Evolutionary conservation across 2,329 filamentous ascomycete species (phyloP), one percentile per base, ranked within the genome.

Genomic region (Blastomyces silverae): DNA sequence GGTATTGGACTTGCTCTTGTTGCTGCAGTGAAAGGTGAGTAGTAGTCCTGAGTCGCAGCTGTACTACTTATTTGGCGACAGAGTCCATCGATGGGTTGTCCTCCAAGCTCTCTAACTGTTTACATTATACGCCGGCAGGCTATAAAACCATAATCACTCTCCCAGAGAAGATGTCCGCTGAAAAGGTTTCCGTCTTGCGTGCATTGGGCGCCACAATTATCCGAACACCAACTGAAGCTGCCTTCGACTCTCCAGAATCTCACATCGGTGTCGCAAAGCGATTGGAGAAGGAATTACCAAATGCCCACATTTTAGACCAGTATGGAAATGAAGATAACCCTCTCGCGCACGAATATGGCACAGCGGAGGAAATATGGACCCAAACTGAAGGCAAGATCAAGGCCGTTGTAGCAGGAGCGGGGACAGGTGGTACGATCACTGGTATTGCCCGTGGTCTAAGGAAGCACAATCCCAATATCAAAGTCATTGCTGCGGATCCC

Each of bases 101-200:
- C 34, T 7, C n/a, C n/a, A n/a, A 37, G 34, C 34, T 22, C 10
- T 48, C 13, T 46, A 50, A 46, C 22, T 20, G 20, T 17, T 31
- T 48, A 48, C 4, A 34, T 48, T 3, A 31, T 53, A 8, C 6
- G 28, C 11, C 13, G 3, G 17, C 37, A 79, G 78, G 92, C 70
- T 99, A 97, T 84, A 93, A 93, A 79, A 95, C 92, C 52, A 97
- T 99, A 79, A 99, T 99, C 77, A 99, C 94, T 13, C 86, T 99
- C 57, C 94, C 94, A 62, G 94, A 99, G 81, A 99, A 99, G 83
- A 99, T 99, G 94, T 97, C 92, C 1, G 90, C 92, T 59, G 94
- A 99, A 79, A 99, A 99, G 79, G 94, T 99, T 50, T 89, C 93
- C 1, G 94, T 99, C 37, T 84, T 99, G 67, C 90, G 92, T 71